Evolutionary conservation across 176 grass and related monocot genomes (phyloP).

Genomic region (Rhipidocladum racemiflorum): DNA sequence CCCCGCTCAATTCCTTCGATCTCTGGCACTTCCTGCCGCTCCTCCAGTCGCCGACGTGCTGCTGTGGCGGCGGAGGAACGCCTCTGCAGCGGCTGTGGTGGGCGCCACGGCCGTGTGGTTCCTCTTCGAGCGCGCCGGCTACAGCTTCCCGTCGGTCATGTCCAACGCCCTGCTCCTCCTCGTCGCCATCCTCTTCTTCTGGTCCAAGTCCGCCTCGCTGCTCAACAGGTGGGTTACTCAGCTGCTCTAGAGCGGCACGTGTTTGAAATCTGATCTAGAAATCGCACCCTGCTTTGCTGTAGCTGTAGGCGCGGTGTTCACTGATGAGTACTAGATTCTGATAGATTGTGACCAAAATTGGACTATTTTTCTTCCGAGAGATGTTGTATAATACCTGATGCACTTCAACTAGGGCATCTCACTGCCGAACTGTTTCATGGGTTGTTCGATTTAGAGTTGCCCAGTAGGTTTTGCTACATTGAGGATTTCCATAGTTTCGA

Average conservation of each 20-base stretch:
- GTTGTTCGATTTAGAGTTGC: background rate
- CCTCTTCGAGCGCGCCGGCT: constrained; percentile 82
- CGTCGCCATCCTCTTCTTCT: constrained; percentile 93
- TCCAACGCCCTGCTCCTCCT: constrained; percentile 87
- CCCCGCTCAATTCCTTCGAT: constrained; percentile 12
- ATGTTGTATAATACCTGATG: background rate
- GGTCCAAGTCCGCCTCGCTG: constrained; percentile 93
- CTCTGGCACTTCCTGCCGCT: background rate
- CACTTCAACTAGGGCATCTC: background rate
- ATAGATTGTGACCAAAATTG: background rate
- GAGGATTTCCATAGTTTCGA: background rate
- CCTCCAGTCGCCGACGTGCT: constrained; percentile 84
- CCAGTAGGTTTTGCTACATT: background rate
- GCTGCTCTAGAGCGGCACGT: background rate
- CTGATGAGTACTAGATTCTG: background rate
- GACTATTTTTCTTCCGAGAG: background rate
- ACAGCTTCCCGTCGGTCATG: constrained; percentile 86
- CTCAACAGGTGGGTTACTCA: constrained; percentile 62
- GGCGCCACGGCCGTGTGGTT: constrained; percentile 73
- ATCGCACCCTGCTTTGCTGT: background rate
- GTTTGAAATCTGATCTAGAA: constrained; percentile 34
- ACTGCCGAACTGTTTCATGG: background rate
- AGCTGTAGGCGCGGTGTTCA: background rate
- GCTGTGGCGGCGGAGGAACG: constrained; percentile 84
- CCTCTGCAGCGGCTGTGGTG: constrained; percentile 38